Base-by-base conservation (phyloP, 352 stramenopile genomes). In the Phytophthora syringae region DNA sequence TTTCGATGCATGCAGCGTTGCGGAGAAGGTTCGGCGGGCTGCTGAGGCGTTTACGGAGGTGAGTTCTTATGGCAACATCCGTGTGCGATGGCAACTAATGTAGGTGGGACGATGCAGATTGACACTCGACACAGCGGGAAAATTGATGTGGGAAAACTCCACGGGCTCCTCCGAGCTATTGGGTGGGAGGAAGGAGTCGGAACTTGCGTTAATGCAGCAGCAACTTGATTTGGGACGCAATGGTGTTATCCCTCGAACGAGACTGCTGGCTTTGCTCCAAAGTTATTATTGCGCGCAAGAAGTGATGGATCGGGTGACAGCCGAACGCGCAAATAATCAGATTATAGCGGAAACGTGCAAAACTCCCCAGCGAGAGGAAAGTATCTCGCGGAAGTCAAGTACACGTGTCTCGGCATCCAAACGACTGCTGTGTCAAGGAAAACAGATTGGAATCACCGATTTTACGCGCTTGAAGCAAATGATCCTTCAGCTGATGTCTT, bases 31-130 rank as follows among this genome's bases (percentile, higher is more conserved):
- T 45, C 69, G 78, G 3, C 74, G 79, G 16, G 79, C 79, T 44
- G 71, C 76, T n/a, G 79, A 88, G 44, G 77, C 69, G 0, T 93
- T 90, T 40, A 49, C 64, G 6, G 54, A 66, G 62, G 84, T 88
- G 6, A 0, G 27, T 32, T 32, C 15, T 21, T 22, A 18, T 43
- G 18, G 36, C 11, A 18, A 11, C 11, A 9, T 21, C 10, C 7
- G 5, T 43, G 11, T 12, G 9, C 7, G 7, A 16, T 7, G 5
- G 15, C 13, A 7, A 28, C 53, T 42, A 40, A 42, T 43, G 39
- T 16, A 16, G 36, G 16, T 43, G 39, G 18, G 7, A 13, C 43
- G 15, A 32, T 36, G 7, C 43, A 91, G 82, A 63, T 78, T 44
- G 83, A 92, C 65, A 49, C 56, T 28, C 63, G 65, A 15, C 67